A percentile compares a stretch with the other conserved stretches of the same genome.
Evolutionary conservation across 2,329 filamentous ascomycete species (phyloP).

Genomic region (Trichoderma atroviride): DNA sequence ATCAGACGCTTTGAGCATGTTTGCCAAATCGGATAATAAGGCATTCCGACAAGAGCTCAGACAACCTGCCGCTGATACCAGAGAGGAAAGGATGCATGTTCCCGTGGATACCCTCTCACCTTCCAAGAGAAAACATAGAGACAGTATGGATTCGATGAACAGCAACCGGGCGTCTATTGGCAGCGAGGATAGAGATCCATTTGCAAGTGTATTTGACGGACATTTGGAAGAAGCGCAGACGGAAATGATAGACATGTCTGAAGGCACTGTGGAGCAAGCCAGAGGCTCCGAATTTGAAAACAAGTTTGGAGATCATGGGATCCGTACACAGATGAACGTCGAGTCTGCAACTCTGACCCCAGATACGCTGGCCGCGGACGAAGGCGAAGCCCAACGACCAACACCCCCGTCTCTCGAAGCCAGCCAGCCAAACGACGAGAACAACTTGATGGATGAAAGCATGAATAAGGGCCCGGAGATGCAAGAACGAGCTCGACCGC

Average conservation of each 20-base stretch:
- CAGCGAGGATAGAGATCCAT: conserved; percentile 42
- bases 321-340: conserved; percentile 29
- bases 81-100: conserved; percentile 29
- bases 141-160: conserved; percentile 52
- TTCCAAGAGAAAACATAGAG: conserved; percentile 50
- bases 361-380: conserved; percentile 33
- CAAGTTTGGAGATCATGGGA: conserved; percentile 29
- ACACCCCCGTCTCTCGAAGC: conserved; percentile 8
- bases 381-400: conserved; percentile 23
- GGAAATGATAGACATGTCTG: conserved; percentile 36
- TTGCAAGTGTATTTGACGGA: conserved; percentile 39
- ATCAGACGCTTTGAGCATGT: conserved; percentile 46
- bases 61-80: conserved; percentile 39
- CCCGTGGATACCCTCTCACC: conserved; percentile 48
- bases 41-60: conserved; percentile 54
- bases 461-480: conserved; percentile 45
- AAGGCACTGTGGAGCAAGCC: conserved; percentile 26
- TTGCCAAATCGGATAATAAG: conserved; percentile 55
- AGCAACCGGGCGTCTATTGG: conserved; percentile 50
- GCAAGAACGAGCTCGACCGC: conserved; percentile 45
- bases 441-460: neutral
- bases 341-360: conserved; percentile 35
- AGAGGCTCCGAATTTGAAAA: conserved; percentile 27
- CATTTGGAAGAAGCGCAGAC: conserved; percentile 32
- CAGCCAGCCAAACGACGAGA: neutral